Evolutionary conservation across 2,329 filamentous ascomycete genomes (phyloP).

Genomic region (Calonectria pauciramosa): DNA sequence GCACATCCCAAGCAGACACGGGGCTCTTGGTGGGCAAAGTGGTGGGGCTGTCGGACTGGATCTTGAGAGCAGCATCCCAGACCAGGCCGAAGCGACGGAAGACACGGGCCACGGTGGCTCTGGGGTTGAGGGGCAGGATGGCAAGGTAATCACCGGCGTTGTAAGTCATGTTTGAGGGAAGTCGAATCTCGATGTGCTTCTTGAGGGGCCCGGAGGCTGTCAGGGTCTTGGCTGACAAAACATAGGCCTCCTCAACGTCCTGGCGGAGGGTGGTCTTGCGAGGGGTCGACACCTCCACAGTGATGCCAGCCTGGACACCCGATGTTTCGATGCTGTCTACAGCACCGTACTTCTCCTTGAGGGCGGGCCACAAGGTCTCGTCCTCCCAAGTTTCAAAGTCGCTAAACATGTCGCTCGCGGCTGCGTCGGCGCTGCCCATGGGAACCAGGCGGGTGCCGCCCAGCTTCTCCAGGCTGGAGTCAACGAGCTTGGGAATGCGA

Average conservation of each 20-base stretch:
- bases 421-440: conserved; percentile 71
- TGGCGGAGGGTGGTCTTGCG: conserved; percentile 43
- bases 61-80: conserved; percentile 77
- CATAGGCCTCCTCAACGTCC: conserved; percentile 42
- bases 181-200: conserved; percentile 75
- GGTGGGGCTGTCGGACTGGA: conserved; percentile 65
- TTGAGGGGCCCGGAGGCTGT: conserved; percentile 58
- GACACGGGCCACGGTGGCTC: conserved; percentile 71
- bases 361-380: conserved; percentile 62
- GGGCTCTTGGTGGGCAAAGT: conserved; percentile 68
- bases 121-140: conserved; percentile 78
- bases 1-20: conserved; percentile 73
- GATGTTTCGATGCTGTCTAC: neutral
- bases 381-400: conserved; percentile 79
- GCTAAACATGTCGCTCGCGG: conserved; percentile 75
- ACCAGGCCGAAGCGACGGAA: conserved; percentile 76
- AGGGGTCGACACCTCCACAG: conserved; percentile 40
- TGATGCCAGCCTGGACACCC: conserved; percentile 30
- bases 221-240: conserved; percentile 38
- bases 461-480: conserved; percentile 62
- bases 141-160: conserved; percentile 83
- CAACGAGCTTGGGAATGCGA: conserved; percentile 73
- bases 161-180: conserved; percentile 77
- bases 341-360: conserved; percentile 58
- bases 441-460: conserved; percentile 54